phyloP scores from a whole-genome alignment of 129 eudicot species.

The Erigeron canadensis region DNA sequence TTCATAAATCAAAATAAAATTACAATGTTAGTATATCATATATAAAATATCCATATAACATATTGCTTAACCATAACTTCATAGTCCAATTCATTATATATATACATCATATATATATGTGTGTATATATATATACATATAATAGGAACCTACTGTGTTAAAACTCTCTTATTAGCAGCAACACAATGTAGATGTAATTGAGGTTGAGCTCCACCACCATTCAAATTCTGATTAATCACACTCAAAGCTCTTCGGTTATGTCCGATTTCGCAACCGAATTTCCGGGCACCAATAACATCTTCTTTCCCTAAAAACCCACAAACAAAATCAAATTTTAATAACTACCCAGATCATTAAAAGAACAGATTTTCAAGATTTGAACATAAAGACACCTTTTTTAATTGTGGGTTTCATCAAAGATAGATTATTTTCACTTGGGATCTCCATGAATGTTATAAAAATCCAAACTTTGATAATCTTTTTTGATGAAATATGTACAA shows the following conservation, averaged over 20 bases:
- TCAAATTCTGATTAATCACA: conserved; percentile 62
- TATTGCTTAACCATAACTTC: neutral
- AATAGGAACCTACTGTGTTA: too few species aligned
- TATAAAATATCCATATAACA: neutral
- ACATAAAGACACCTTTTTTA: conserved; percentile 39
- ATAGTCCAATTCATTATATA: neutral
- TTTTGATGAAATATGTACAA: neutral
- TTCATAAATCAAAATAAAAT: conserved; percentile 11
- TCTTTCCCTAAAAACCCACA: conserved; percentile 30
- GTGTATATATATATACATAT: too few species aligned
- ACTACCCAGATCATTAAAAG: conserved; percentile 12
- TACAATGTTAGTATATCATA: conserved; percentile 14
- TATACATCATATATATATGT: too few species aligned
- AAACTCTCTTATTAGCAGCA: conserved; percentile 63
- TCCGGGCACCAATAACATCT: conserved; percentile 40
- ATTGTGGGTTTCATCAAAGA: conserved; percentile 46
- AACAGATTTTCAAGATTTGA: conserved; percentile 7
- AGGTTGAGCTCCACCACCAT: conserved; percentile 30
- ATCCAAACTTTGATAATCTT: conserved; percentile 23
- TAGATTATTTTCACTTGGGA: conserved; percentile 45
- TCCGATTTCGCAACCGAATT: conserved; percentile 52
- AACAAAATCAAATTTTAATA: conserved; percentile 6
- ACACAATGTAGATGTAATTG: conserved; percentile 58
- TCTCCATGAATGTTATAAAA: conserved; percentile 38
- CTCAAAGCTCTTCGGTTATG: conserved; percentile 61